These are phyloP conservation scores for Nannochloris sp. DNA, from an alignment of 139 green algal genomes.

Conservation along the genomic window DNA sequence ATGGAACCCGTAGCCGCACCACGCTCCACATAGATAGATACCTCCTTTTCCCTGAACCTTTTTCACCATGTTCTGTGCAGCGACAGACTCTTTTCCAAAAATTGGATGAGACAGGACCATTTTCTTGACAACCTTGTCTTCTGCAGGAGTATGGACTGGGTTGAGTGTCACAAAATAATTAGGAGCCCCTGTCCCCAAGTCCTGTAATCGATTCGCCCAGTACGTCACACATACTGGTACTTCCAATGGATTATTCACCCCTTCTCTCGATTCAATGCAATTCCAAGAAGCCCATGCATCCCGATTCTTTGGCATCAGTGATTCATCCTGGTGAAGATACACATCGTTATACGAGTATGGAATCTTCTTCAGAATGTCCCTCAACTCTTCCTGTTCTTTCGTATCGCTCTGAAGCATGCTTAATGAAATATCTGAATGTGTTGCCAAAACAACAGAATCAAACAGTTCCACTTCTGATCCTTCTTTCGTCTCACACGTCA, in stretches of 20 bases:
- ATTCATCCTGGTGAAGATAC: conserved; percentile 73
- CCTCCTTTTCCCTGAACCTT: conserved; percentile 38
- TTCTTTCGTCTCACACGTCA: not conserved
- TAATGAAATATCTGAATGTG: conserved; percentile 72
- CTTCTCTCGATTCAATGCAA: conserved; percentile 44
- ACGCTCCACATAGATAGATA: conserved; percentile 63
- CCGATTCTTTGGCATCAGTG: conserved; percentile 65
- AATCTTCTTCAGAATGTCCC: conserved; percentile 58
- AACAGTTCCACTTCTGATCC: conserved; percentile 28
- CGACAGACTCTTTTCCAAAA: conserved; percentile 51
- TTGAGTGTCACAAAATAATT: conserved; percentile 92
- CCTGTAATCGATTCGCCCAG: conserved; percentile 82
- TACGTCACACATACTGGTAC: conserved; percentile 79
- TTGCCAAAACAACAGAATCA: conserved; percentile 78
- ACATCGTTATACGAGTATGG: conserved; percentile 79
- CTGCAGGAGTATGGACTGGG: conserved; percentile 48
- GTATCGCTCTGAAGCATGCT: conserved; percentile 36
- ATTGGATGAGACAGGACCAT: conserved; percentile 69
- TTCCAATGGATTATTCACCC: not conserved
- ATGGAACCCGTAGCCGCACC: conserved; percentile 91
- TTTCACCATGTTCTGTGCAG: conserved; percentile 40
- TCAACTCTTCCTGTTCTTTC: conserved; percentile 25
- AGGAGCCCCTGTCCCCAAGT: conserved; percentile 52
- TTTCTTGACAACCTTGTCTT: conserved; percentile 32
- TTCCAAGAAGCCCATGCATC: conserved; percentile 86